Percentiles rank a stretch among this genome's conserved stretches.
These are phyloP conservation scores for Mycena venus DNA, from an alignment of 768 basidiomycete genomes.

Conservation along the genomic window DNA sequence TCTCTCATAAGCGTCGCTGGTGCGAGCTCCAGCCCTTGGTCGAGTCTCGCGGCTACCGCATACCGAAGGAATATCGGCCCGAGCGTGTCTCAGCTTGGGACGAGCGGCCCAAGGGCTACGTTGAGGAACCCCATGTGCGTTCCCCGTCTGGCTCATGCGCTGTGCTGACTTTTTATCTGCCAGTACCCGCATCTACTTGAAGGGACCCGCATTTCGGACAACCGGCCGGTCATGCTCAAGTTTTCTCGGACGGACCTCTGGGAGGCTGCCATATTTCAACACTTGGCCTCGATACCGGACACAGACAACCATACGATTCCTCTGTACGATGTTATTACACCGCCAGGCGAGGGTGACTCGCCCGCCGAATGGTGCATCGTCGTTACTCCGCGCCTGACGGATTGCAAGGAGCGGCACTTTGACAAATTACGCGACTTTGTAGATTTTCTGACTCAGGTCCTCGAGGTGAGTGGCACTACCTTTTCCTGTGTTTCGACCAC, in stretches of 20 bases:
- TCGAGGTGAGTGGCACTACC: slow-evolving; percentile 22
- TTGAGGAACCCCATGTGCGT: slow-evolving; percentile 28
- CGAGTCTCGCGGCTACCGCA: slow-evolving; percentile 28
- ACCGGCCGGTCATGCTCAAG: slow-evolving; percentile 34
- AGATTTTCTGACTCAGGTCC: slow-evolving; percentile 28
- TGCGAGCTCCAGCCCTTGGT: slow-evolving; percentile 33
- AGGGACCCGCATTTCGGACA: slow-evolving; percentile 30
- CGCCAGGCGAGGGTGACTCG: neutral
- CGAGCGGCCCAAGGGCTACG: slow-evolving; percentile 20
- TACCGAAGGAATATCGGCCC: slow-evolving; percentile 27
- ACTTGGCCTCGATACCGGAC: slow-evolving; percentile 33
- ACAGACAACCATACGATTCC: slow-evolving; percentile 34
- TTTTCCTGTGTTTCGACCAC: neutral
- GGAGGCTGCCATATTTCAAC: slow-evolving; percentile 27
- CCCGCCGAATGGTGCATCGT: slow-evolving; percentile 30
- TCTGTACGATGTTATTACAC: slow-evolving; percentile 33
- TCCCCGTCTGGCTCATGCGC: neutral
- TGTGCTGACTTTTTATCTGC: neutral
- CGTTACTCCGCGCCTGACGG: slow-evolving; percentile 32
- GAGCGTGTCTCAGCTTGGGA: slow-evolving; percentile 30
- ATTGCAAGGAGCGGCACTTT: slow-evolving; percentile 26
- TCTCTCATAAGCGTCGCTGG: slow-evolving; percentile 34
- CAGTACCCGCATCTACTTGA: slow-evolving; percentile 33
- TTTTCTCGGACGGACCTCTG: slow-evolving; percentile 33
- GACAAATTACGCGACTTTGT: slow-evolving; percentile 27